phyloP scores from a whole-genome alignment of 768 basidiomycete genomes.

The Suillus brevipes region DNA sequence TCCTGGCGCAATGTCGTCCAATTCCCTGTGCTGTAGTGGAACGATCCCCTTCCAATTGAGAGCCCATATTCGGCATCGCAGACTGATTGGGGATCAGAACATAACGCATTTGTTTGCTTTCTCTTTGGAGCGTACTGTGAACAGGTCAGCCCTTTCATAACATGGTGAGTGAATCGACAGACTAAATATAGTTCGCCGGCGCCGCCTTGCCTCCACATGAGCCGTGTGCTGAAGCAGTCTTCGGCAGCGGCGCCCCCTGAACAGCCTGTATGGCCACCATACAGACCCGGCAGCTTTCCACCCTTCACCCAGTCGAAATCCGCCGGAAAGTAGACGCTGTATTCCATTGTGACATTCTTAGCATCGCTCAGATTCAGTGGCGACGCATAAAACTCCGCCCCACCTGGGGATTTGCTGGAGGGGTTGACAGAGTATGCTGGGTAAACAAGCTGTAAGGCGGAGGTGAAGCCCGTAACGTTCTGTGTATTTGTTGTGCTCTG shows the following conservation, averaged over 20 bases:
- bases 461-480: constrained; percentile 32
- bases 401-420: constrained; percentile 59
- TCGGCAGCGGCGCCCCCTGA: constrained; percentile 73
- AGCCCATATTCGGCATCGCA: constrained; percentile 71
- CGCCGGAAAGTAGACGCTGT: constrained; percentile 74
- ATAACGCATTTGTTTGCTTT: constrained; percentile 61
- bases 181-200: constrained; percentile 77
- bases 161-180: constrained; percentile 23
- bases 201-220: constrained; percentile 79
- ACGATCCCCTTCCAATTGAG: constrained; percentile 73
- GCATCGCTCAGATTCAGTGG: constrained; percentile 49
- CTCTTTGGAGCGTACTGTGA: constrained; percentile 73
- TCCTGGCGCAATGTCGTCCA: constrained; percentile 79
- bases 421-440: constrained; percentile 73
- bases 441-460: constrained; percentile 64
- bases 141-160: not conserved
- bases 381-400: constrained; percentile 66
- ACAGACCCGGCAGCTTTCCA: constrained; percentile 85
- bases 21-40: constrained; percentile 55
- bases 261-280: constrained; percentile 65
- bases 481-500: constrained; percentile 8
- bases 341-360: constrained; percentile 55
- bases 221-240: constrained; percentile 77
- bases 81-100: constrained; percentile 55
- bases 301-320: constrained; percentile 79